Percentiles rank a stretch among this genome's conserved stretches.
These are phyloP conservation scores for Sambucus nigra DNA, from an alignment of 129 eudicot species.

Conservation along the genomic window DNA sequence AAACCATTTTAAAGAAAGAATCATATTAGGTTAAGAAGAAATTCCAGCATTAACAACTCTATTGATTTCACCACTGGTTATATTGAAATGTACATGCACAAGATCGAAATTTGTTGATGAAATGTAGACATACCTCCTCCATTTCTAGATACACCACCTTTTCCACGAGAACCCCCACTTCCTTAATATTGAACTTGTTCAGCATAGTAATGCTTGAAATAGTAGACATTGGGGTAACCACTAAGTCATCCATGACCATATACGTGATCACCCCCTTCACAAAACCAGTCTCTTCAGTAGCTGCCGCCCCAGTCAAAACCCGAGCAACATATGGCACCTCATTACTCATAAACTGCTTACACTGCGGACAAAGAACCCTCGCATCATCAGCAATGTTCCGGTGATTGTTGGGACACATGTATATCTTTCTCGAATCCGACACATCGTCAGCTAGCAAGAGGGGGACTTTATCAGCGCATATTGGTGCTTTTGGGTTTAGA, in stretches of 20 bases:
- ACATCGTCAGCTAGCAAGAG: too few species aligned
- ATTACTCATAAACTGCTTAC: neutral
- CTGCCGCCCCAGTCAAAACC: neutral
- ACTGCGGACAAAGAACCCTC: neutral
- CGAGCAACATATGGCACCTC: neutral
- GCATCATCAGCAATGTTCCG: neutral
- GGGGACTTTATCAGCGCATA: too few species aligned
- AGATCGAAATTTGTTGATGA: too few species aligned
- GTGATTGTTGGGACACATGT: neutral
- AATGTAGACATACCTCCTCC: constrained; percentile 7
- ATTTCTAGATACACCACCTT: neutral
- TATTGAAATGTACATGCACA: too few species aligned
- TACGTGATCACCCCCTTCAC: constrained; percentile 16
- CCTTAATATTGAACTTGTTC: constrained; percentile 2
- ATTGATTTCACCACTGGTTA: too few species aligned
- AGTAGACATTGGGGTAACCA: constrained; percentile 12
- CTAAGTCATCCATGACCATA: constrained; percentile 20
- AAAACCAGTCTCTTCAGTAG: neutral
- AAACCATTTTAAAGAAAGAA: too few species aligned
- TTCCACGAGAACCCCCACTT: constrained; percentile 1
- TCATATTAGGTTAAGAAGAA: too few species aligned
- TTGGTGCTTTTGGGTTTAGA: too few species aligned
- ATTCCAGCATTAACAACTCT: too few species aligned
- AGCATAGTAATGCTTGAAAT: constrained; percentile 9
- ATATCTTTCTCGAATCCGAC: too few species aligned